These are phyloP conservation scores for Macrocybe gigantea DNA, from an alignment of 768 basidiomycete species.

Conservation along the genomic window DNA sequence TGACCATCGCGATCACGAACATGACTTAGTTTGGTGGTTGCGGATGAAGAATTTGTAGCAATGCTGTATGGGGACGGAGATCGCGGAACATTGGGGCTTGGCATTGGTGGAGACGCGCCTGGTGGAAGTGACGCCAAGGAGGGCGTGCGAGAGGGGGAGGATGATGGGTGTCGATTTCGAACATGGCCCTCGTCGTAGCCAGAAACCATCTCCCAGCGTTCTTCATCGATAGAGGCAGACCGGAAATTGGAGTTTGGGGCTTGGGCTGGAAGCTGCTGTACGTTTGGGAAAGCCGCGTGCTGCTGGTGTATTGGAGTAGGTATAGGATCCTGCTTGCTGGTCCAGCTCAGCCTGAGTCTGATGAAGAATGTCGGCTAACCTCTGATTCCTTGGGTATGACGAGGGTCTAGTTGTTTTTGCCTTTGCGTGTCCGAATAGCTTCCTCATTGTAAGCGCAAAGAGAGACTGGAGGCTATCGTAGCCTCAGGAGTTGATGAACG, in stretches of 20 bases:
- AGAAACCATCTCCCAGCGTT: constrained; percentile 40
- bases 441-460: constrained; percentile 40
- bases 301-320: constrained; percentile 33
- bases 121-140: constrained; percentile 45
- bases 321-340: constrained; percentile 15
- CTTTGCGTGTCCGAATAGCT: constrained; percentile 51
- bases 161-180: constrained; percentile 20
- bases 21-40: constrained; percentile 5
- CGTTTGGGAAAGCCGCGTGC: constrained; percentile 24
- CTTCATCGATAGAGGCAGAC: constrained; percentile 28
- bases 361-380: constrained; percentile 12
- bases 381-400: constrained; percentile 18
- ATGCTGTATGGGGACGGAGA: constrained; percentile 44
- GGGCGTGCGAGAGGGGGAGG: constrained; percentile 41
- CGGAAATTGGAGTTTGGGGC: constrained; percentile 11
- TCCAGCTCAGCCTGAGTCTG: background rate
- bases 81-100: constrained; percentile 30
- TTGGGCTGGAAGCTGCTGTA: constrained; percentile 13
- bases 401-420: constrained; percentile 26
- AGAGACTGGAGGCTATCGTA: background rate
- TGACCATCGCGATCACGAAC: constrained; percentile 17
- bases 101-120: constrained; percentile 33
- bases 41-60: constrained; percentile 11
- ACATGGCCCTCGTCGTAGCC: constrained; percentile 20
- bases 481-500: background rate